Evolutionary conservation across 2,329 filamentous ascomycete genomes (phyloP).

Genomic region (Byssochlamys sp.): DNA sequence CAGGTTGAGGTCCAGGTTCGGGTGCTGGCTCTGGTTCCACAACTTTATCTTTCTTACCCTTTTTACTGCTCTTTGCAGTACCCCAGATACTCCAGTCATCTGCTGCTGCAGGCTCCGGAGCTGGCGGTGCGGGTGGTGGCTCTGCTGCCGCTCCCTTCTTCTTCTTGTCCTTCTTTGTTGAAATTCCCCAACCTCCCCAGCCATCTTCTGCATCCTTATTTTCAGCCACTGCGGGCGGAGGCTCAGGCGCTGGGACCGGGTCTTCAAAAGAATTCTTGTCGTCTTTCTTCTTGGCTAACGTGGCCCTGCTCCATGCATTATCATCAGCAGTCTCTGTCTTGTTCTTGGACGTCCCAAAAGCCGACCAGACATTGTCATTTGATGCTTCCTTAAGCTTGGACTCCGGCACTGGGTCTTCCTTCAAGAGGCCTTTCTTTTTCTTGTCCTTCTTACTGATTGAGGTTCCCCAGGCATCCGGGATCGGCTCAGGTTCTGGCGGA

Average conservation of each 20-base stretch:
- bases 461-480: conserved; percentile 5
- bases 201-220: not conserved
- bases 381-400: conserved; percentile 1
- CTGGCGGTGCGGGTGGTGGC: conserved; percentile 1
- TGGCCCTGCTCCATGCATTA: conserved; percentile 21
- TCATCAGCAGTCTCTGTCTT: conserved; percentile 12
- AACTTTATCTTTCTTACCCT: not conserved
- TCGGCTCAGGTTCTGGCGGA: not conserved
- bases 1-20: conserved; percentile 6
- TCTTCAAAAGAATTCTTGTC: conserved; percentile 20
- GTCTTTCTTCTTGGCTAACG: conserved; percentile 20
- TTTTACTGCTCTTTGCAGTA: conserved; percentile 10
- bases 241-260: conserved; percentile 3
- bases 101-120: not conserved
- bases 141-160: conserved; percentile 17
- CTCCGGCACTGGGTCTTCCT: not conserved
- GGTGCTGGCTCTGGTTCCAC: conserved; percentile 16
- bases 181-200: not conserved
- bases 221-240: conserved; percentile 7
- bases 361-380: conserved; percentile 16
- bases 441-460: conserved; percentile 2
- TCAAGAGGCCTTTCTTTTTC: conserved; percentile 13
- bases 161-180: conserved; percentile 21
- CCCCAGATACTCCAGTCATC: conserved; percentile 7
- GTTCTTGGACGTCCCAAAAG: conserved; percentile 3